Base-by-base conservation (phyloP, 208 protist species). In the Angomonas ambiguus region DNA sequence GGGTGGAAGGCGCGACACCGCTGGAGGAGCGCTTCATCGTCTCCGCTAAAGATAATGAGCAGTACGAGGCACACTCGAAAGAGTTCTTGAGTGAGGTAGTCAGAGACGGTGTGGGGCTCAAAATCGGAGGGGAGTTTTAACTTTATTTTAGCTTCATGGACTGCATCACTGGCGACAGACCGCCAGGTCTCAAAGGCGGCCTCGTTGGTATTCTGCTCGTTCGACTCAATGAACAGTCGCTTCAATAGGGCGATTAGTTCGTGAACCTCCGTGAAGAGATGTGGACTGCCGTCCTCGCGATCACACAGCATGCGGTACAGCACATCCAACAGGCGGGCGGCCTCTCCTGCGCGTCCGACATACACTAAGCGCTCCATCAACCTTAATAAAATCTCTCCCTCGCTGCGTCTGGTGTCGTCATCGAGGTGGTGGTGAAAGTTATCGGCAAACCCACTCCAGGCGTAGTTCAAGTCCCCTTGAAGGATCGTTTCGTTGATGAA, bases 31-130 rank as follows among this genome's bases (percentile, higher is more conserved):
- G 74, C 38, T 42, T 33, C 45, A 2, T 76, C 80, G 51, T 95
- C 89, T 2, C 87, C 80, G 63, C 76, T 92, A 31, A 85, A 77
- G 69, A 91, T 77, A 5, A 92, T 51, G 24, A 95, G 72, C 11
- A 93, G 33, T 65, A 90, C 77, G 20, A 88, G 30, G 56, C 72
- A 84, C 24, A 84, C 69, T 3, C 69, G 69, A 35, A 80, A 84
- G n/a, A 92, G 57, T 34, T 16, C 33, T 42, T 24, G 42, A 63
- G 18, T 55, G 18, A 22, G 11, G 28, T 48, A 51, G 35, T 28
- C 48, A 20, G 32, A 30, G 38, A 22, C 45, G 32, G 55, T 11
- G 20, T 49, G 41, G 49, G 41, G 32, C 30, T 22, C 42, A 2
- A 71, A 62, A 30, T n/a, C 22, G 13, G 90, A 65, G 31, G 80